Conservation (phyloP, 2,329 filamentous ascomycete species). For the Laburnicola sp. region DNA sequence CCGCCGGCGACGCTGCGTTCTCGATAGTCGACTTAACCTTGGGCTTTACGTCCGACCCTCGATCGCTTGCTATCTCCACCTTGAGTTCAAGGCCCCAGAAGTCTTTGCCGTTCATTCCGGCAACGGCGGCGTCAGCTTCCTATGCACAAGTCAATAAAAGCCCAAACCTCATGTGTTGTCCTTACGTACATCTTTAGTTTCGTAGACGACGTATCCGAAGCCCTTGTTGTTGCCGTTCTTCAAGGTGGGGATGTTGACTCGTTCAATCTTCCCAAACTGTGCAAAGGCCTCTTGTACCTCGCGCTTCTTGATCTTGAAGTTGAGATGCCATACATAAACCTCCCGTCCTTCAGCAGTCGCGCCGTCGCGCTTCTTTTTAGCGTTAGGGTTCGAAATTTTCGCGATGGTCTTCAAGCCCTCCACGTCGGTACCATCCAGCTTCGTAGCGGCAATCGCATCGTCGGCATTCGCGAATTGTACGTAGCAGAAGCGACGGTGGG, state of each 20-base stretch:
- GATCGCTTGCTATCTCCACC: slow-evolving; percentile 56
- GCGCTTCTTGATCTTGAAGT: slow-evolving; percentile 74
- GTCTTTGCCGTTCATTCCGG: slow-evolving; percentile 68
- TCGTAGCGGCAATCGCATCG: slow-evolving; percentile 58
- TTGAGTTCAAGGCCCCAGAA: slow-evolving; percentile 69
- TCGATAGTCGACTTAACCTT: slow-evolving; percentile 51
- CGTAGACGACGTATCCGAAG: slow-evolving; percentile 78
- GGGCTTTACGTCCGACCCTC: slow-evolving; percentile 48
- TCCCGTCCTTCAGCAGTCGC: slow-evolving; percentile 86
- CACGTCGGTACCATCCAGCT: slow-evolving; percentile 71
- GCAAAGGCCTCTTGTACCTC: slow-evolving; percentile 73
- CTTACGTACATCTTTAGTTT: slow-evolving; percentile 56
- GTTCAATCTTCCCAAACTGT: slow-evolving; percentile 74
- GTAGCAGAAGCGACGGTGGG: slow-evolving; percentile 91
- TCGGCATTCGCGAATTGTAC: slow-evolving; percentile 73
- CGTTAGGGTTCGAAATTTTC: slow-evolving; percentile 81
- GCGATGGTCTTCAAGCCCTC: slow-evolving; percentile 70
- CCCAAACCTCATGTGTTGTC: neutral
- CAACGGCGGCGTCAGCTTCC: slow-evolving; percentile 65
- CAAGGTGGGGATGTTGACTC: slow-evolving; percentile 67
- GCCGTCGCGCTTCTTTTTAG: slow-evolving; percentile 77
- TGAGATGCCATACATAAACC: slow-evolving; percentile 81
- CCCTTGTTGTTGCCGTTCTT: slow-evolving; percentile 73
- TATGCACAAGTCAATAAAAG: neutral
- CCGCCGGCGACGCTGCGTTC: slow-evolving; percentile 47